Conservation (phyloP, 1,284 basidiomycete genomes). For the Sanghuangporus baumii region DNA sequence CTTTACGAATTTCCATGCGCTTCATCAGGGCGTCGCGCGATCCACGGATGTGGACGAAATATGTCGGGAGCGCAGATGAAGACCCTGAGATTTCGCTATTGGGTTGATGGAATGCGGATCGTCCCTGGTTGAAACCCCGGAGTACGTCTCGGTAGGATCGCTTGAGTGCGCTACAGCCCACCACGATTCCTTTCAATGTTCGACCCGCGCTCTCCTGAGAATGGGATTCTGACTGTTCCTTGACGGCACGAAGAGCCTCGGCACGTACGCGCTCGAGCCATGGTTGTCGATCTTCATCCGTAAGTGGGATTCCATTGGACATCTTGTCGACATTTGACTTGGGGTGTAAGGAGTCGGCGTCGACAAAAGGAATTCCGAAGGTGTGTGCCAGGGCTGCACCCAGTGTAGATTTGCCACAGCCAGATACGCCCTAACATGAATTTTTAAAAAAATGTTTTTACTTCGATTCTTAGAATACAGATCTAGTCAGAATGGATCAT, state of each 20-base stretch:
- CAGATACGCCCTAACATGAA: conserved; percentile 62
- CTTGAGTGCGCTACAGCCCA: conserved; percentile 88
- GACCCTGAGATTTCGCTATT: conserved; percentile 10
- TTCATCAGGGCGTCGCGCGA: conserved; percentile 54
- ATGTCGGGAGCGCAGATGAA: conserved; percentile 46
- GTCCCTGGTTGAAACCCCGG: conserved; percentile 44
- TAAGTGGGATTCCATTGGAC: conserved; percentile 73
- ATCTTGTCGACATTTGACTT: conserved; percentile 84
- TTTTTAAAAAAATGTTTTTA: neutral
- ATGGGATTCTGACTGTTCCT: conserved; percentile 32
- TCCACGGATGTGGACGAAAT: conserved; percentile 83
- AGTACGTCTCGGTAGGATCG: conserved; percentile 78
- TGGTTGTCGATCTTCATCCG: conserved; percentile 78
- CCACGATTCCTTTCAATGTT: conserved; percentile 49
- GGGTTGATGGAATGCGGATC: conserved; percentile 24
- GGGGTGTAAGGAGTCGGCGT: conserved; percentile 90
- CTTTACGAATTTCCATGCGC: conserved; percentile 66
- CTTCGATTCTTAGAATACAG: neutral
- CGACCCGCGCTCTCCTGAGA: conserved; percentile 19
- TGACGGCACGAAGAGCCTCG: conserved; percentile 50
- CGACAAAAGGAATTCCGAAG: conserved; percentile 72
- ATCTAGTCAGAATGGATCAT: conserved; percentile 17
- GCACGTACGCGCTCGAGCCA: conserved; percentile 77
- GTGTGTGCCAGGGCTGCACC: conserved; percentile 58
- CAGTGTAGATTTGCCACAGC: conserved; percentile 87